These are phyloP conservation scores for Gypsophila paniculata DNA, from an alignment of 179 eudicot genomes.

Conservation along the genomic window DNA sequence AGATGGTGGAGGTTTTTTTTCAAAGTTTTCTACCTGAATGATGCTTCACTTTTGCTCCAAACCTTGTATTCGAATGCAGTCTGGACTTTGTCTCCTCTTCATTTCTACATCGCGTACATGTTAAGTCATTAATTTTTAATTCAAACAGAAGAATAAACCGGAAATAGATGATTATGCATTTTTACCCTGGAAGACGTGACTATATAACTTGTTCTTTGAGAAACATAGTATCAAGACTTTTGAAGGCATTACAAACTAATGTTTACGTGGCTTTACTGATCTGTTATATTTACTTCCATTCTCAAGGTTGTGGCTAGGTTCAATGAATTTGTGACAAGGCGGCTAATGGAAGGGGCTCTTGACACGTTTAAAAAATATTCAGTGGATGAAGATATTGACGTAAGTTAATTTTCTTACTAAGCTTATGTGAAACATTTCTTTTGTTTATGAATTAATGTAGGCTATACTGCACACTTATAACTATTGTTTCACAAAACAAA, in stretches of 20 bases:
- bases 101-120: neutral
- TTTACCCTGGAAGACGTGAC: neutral
- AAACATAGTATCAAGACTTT: neutral
- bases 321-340: constrained; percentile 85
- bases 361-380: constrained; percentile 75
- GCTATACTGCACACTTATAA: no score
- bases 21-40: neutral
- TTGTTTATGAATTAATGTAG: no score
- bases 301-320: constrained; percentile 89
- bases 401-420: constrained; percentile 28
- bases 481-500: no score
- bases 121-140: neutral
- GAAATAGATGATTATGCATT: neutral
- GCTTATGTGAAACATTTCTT: neutral
- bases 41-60: neutral
- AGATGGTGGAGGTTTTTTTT: neutral
- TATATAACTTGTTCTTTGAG: neutral
- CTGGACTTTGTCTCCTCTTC: neutral
- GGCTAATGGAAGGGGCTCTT: constrained; percentile 86
- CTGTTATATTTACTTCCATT: constrained; percentile 5
- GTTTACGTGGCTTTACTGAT: constrained; percentile 10
- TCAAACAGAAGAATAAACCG: neutral
- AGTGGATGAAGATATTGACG: constrained; percentile 84
- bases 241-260: neutral
- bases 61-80: neutral